Evolutionary conservation across 2,329 filamentous ascomycete genomes (phyloP), one percentile per base, ranked within the genome.

Genomic region (Penicillium sp.): DNA sequence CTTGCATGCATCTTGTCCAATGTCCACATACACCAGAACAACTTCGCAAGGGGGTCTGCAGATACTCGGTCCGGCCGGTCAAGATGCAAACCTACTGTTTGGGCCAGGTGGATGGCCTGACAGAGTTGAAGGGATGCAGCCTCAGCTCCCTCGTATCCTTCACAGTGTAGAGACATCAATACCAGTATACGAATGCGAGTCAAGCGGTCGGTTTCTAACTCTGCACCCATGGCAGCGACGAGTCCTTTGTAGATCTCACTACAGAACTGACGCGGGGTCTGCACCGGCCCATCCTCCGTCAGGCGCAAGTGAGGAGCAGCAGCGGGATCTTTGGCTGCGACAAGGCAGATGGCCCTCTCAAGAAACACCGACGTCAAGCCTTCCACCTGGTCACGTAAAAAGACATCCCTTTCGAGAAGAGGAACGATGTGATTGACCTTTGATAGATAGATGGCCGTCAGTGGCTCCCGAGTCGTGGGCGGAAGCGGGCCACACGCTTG

Each of bases 11-110:
- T 65, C 52, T 74, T 74, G 54, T 74, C 72, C 31, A 74, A 47
- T 2, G 68, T 69, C 72, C 72, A 74, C 35, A 74, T 54, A 22
- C 68, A 68, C 72, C 72, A 74, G 56, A 74, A 74, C 4, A 74
- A 57, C 46, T 60, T 56, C 14, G 60, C 62, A n/a, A 63, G 51
- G 22, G 66, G 57, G 47, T 71, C 70, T 22, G 54, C 61, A 14
- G 57, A 46, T 27, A 56, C 58, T 41, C 69, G 62, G 7, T 64
- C 66, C 5, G 72, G 70, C 16, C 69, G 66, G 48, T 71, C 62
- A 44, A 74, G 68, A 58, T 74, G 72, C 31, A 74, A 50, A 20
- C 71, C 72, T 35, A 64, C 58, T 4, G 71, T 73, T 54, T 72
- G 71, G 20, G 71, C 69, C 44, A 73, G 70, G 46, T 74, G 72